Conservation (phyloP, 1,139 yeast genomes). For the Saccharomyces hybrid region DNA sequence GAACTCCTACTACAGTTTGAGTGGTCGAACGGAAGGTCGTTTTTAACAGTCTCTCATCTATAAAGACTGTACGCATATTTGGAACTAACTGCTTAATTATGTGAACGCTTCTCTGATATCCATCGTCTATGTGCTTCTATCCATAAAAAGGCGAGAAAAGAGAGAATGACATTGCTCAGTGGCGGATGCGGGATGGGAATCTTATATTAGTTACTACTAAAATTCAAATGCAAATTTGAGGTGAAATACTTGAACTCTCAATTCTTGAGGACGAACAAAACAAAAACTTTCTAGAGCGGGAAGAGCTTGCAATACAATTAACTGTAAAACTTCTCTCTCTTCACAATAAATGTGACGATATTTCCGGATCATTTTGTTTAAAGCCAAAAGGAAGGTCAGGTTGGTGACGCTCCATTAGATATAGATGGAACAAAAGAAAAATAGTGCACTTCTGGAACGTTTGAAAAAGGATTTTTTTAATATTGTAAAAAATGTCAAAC, state of each 20-base stretch:
- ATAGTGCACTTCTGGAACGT: background rate
- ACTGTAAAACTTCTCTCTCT: background rate
- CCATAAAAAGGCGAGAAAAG: background rate
- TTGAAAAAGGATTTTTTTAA: background rate
- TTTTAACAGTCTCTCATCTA: background rate
- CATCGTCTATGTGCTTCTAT: background rate
- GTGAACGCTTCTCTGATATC: background rate
- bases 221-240: background rate
- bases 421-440: background rate
- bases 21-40: background rate
- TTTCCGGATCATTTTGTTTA: background rate
- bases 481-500: background rate
- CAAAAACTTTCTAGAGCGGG: background rate
- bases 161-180: background rate
- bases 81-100: background rate
- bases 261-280: background rate
- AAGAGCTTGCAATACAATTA: background rate
- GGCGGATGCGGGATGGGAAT: background rate
- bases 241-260: too few relatives aligned
- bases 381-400: background rate
- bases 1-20: background rate
- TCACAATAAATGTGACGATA: background rate
- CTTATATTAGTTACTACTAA: background rate
- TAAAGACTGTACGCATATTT: background rate
- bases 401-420: background rate